Conservation (phyloP, 352 stramenopile genomes). For the Phytopythium litorale region DNA sequence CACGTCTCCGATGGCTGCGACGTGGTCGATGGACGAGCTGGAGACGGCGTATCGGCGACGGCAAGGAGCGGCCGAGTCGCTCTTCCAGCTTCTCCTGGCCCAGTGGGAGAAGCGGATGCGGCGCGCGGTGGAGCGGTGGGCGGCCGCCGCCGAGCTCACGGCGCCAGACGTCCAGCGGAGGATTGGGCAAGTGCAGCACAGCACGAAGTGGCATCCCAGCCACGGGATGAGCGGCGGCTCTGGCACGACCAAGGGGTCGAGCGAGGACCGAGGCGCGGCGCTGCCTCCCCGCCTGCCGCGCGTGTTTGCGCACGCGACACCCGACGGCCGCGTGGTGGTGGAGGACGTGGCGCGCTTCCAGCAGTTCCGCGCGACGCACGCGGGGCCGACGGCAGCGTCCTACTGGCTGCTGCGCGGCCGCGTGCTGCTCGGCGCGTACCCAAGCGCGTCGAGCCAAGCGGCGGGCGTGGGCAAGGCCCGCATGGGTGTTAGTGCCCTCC, state of each 20-base stretch:
- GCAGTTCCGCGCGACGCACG: conserved; percentile 63
- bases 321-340: conserved; percentile 40
- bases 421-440: conserved; percentile 56
- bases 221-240: conserved; percentile 33
- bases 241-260: not conserved
- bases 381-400: conserved; percentile 57
- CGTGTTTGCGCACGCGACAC: conserved; percentile 21
- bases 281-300: conserved; percentile 50
- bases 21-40: conserved; percentile 32
- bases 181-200: conserved; percentile 14
- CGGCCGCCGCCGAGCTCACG: conserved; percentile 11
- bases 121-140: conserved; percentile 25
- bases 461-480: not conserved
- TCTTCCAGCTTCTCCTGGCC: conserved; percentile 34
- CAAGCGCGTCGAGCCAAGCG: conserved; percentile 3
- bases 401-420: conserved; percentile 66
- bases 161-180: conserved; percentile 4
- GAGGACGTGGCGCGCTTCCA: conserved; percentile 58
- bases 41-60: conserved; percentile 35
- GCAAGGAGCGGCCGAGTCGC: conserved; percentile 35
- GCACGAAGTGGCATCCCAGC: conserved; percentile 57
- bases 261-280: not conserved
- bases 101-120: conserved; percentile 31
- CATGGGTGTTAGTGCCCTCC: conserved; percentile 25
- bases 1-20: conserved; percentile 6